Evolutionary conservation across 441 rosid species (phyloP).

Genomic region (Pelargonium fulgidum): DNA sequence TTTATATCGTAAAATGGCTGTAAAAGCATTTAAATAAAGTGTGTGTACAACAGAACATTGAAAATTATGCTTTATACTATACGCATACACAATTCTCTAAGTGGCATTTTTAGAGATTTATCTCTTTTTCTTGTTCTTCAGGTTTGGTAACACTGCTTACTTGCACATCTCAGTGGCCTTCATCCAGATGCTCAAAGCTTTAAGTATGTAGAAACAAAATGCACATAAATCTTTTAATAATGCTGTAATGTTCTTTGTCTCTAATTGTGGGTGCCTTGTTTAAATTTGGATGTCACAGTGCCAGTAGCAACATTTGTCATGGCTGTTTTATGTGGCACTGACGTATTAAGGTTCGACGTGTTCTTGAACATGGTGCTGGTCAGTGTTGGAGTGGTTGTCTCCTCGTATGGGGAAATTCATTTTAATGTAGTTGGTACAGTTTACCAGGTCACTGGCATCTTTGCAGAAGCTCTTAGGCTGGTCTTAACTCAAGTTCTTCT

Average conservation of each 20-base stretch:
- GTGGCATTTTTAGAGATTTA: neutral
- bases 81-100: neutral
- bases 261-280: conserved; percentile 21
- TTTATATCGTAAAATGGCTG: neutral
- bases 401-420: conserved; percentile 99
- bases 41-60: neutral
- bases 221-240: conserved; percentile 10
- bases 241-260: conserved; percentile 15
- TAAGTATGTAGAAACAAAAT: conserved; percentile 56
- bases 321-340: conserved; percentile 97
- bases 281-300: conserved; percentile 57
- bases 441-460: conserved; percentile 97
- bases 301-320: conserved; percentile 92
- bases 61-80: too few species aligned
- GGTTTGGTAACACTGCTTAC: conserved; percentile 99
- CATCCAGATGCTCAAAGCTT: conserved; percentile 98
- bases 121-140: conserved; percentile 26
- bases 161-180: conserved; percentile 94
- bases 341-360: conserved; percentile 90
- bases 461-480: conserved; percentile 99
- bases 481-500: conserved; percentile 98
- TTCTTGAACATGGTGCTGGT: conserved; percentile 97
- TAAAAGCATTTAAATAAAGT: neutral
- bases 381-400: conserved; percentile 97
- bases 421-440: conserved; percentile 91